A percentile compares a stretch with the other conserved stretches of the same genome.
These are phyloP conservation scores for Pestalotiopsis sp. DNA, from an alignment of 2,329 filamentous ascomycete genomes.

Conservation along the genomic window DNA sequence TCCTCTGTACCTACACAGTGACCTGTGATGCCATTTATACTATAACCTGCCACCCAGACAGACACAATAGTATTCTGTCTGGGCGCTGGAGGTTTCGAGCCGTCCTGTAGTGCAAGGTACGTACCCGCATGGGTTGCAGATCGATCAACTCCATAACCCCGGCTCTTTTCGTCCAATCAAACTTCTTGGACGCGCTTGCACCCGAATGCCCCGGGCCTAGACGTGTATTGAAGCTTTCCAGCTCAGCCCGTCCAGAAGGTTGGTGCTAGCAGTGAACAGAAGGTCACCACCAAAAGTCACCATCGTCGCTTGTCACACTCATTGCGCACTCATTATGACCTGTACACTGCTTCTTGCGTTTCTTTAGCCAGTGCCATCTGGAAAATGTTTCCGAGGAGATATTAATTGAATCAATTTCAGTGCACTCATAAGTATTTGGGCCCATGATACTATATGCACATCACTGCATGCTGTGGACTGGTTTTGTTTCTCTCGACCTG, in stretches of 20 bases:
- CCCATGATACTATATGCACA: too few species aligned
- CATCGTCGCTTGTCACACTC: not conserved
- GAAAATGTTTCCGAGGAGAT: too few species aligned
- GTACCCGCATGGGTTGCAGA: conserved; percentile 9
- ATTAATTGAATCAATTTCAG: too few species aligned
- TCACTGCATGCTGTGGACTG: too few species aligned
- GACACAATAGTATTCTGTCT: not conserved
- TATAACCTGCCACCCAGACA: not conserved
- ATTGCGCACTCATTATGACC: not conserved
- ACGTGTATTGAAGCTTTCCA: not conserved
- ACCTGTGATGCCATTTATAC: not conserved
- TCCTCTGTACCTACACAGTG: not conserved
- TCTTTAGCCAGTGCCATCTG: not conserved
- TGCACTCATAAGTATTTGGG: too few species aligned
- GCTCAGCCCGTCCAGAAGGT: not conserved
- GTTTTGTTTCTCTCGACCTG: not conserved
- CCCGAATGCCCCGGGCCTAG: conserved; percentile 6
- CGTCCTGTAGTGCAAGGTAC: not conserved
- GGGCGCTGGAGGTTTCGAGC: conserved; percentile 7
- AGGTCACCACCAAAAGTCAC: not conserved
- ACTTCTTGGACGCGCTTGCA: not conserved
- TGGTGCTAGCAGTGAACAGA: not conserved
- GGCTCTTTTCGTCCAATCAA: conserved; percentile 6
- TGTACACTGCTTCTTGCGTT: not conserved
- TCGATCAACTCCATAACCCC: conserved; percentile 14